These are phyloP conservation scores for Thuidium tamariscinum DNA, from an alignment of 225 moss, liverwort and hornwort genomes.

Conservation along the genomic window DNA sequence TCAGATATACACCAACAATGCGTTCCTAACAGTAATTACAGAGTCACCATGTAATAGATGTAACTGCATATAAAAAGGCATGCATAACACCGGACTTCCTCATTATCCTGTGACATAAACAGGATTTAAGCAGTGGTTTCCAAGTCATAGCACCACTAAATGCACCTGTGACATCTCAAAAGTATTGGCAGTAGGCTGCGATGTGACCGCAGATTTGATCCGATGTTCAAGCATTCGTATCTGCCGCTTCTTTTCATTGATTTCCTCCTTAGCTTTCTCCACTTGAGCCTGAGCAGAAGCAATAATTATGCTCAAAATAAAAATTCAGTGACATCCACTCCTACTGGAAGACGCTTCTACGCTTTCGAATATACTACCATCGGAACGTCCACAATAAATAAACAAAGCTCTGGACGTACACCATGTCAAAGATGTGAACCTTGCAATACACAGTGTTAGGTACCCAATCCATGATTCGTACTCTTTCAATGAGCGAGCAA, in stretches of 20 bases:
- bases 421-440: neutral
- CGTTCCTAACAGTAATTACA: neutral
- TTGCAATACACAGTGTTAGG: neutral
- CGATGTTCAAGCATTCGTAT: slow-evolving; percentile 93
- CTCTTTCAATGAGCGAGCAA: neutral
- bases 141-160: neutral
- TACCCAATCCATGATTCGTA: neutral
- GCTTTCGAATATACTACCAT: neutral
- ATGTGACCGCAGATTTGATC: slow-evolving; percentile 56
- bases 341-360: neutral
- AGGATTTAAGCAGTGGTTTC: neutral
- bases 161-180: slow-evolving; percentile 91
- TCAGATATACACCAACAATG: neutral
- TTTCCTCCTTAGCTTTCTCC: slow-evolving; percentile 85
- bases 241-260: slow-evolving; percentile 87
- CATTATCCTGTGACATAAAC: neutral
- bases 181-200: slow-evolving; percentile 42
- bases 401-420: neutral
- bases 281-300: slow-evolving; percentile 54
- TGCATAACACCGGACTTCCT: neutral
- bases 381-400: neutral
- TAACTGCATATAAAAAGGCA: neutral
- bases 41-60: neutral
- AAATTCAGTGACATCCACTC: neutral
- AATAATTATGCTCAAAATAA: neutral